These are phyloP conservation scores for Pleurotus ostreatus DNA, from an alignment of 768 basidiomycete species.

Conservation along the genomic window DNA sequence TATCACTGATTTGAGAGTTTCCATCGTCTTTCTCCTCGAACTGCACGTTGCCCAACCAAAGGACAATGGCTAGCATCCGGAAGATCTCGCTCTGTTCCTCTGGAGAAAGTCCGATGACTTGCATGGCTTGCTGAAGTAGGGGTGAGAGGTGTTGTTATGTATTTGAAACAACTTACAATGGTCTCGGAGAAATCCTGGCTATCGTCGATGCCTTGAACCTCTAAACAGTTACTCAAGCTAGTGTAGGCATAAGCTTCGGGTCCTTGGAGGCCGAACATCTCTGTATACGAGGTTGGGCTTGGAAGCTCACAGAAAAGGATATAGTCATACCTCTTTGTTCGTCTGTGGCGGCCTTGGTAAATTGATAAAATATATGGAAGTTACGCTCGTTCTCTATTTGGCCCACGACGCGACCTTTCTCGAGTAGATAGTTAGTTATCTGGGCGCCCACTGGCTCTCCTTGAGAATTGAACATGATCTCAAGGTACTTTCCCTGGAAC, in stretches of 20 bases:
- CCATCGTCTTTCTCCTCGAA: conserved; percentile 88
- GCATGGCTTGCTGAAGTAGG: conserved; percentile 79
- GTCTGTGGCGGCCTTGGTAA: conserved; percentile 90
- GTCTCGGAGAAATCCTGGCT: conserved; percentile 84
- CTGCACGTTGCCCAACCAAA: conserved; percentile 97
- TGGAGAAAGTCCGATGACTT: conserved; percentile 79
- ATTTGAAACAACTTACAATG: conserved; percentile 47
- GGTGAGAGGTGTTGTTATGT: not conserved
- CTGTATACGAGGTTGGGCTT: conserved; percentile 36
- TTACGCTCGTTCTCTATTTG: conserved; percentile 96
- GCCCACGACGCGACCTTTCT: conserved; percentile 95
- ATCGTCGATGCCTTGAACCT: conserved; percentile 91
- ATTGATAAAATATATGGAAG: conserved; percentile 99
- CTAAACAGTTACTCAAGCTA: conserved; percentile 85
- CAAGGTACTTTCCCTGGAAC: conserved; percentile 91
- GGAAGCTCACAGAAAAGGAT: not conserved
- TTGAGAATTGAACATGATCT: conserved; percentile 95
- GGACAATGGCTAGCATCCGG: conserved; percentile 83
- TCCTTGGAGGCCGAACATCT: conserved; percentile 91
- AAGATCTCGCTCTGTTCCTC: conserved; percentile 91
- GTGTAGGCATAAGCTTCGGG: conserved; percentile 96
- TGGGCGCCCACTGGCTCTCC: conserved; percentile 97
- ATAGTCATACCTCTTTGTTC: conserved; percentile 74
- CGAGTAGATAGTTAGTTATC: conserved; percentile 96
- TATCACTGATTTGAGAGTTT: conserved; percentile 76